Evolutionary conservation across 192 early-diverging fungal genomes (phyloP), one percentile per base, ranked within the genome.

Genomic region (Chytriomyces sp.): DNA sequence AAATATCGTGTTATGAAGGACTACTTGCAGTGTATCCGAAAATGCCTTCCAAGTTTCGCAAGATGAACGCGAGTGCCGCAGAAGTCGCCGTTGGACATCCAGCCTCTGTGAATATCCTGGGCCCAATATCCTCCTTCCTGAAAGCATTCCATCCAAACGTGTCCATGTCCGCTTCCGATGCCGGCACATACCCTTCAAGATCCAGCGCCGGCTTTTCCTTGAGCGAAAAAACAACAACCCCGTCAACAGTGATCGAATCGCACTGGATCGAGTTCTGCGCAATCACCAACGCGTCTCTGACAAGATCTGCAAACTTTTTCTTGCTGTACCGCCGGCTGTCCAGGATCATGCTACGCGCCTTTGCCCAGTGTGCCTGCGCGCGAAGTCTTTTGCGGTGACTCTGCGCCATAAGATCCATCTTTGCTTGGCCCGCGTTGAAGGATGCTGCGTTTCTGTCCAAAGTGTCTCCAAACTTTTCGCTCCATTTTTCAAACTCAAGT

Each of bases 71-170:
- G 16, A 57, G 13, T 20, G 53, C 5, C 3, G 53, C 53, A 13
- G 16, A 57, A 1, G 53, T 57, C 53, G 53, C 53, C 16, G 53
- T 57, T n/a, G 53, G 16, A 20, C 53, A 57, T 13, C 53, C 53
- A n/a, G 13, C 16, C 20, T 57, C 53, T 20, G 20, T n/a, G 20
- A 57, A 57, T n/a, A 57, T 13, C 53, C 20, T 57, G 53, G 16
- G 13, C 3, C 16, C 53, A 4, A 57, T 20, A 5, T 57, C 53
- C 53, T 57, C 16, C 13, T n/a, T 13, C 20, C 20, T 13, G 16
- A 57, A 57, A 20, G 53, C 13, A 20, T 57, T 57, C 53, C 53
- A 57, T 57, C 53, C 53, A 57, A 57, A 57, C 53, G 53, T 20
- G 53, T 57, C 53, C 13, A 57, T 13, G 16, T 57, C 53, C 53